Conservation (phyloP, 1,284 basidiomycete genomes). For the Ganoderma sinense region DNA sequence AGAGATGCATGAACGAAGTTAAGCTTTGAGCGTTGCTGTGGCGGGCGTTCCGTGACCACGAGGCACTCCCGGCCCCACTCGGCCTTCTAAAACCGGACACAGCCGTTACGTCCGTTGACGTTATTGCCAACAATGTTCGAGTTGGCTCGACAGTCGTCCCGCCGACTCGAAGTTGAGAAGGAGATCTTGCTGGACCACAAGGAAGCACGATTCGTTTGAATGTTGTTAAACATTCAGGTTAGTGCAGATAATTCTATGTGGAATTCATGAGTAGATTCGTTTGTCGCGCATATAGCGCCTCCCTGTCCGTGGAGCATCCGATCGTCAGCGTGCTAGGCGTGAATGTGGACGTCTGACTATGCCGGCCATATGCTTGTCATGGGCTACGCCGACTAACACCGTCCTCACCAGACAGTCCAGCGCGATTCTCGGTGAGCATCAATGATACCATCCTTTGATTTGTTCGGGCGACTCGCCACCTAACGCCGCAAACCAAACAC, state of each 20-base stretch:
- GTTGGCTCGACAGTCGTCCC: background rate
- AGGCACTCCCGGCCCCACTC: background rate
- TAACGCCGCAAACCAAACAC: constrained; percentile 32
- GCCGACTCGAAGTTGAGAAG: background rate
- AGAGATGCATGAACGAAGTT: background rate
- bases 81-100: background rate
- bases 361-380: background rate
- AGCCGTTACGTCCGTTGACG: background rate
- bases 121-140: background rate
- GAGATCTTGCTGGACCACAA: background rate
- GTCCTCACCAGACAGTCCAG: background rate
- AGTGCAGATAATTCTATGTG: background rate
- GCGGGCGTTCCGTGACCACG: background rate
- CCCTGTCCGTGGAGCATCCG: background rate
- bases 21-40: background rate
- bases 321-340: background rate
- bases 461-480: background rate
- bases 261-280: background rate
- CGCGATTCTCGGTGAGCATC: background rate
- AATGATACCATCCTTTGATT: background rate
- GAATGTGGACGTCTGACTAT: background rate
- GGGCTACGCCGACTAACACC: background rate
- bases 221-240: background rate
- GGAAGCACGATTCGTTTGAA: background rate
- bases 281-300: background rate